Percentiles rank a stretch among this genome's conserved stretches.
Conservation (phyloP, 1,139 yeast species). For the Nadsonia starkeyi-henricii region DNA sequence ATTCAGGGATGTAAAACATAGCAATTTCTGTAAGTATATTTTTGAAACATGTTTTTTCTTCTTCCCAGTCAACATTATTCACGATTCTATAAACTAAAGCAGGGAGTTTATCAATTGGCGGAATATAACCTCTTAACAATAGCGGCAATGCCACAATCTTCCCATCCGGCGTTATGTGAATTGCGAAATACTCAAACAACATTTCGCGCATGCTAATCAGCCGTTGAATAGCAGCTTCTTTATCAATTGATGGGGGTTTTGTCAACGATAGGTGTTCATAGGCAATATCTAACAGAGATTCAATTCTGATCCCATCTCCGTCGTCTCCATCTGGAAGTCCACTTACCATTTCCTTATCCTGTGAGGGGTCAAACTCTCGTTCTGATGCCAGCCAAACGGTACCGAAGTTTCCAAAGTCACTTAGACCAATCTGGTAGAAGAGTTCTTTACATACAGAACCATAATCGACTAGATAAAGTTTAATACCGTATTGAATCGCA, state of each 20-base stretch:
- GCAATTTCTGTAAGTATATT: conserved; percentile 60
- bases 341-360: conserved; percentile 10
- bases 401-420: conserved; percentile 79
- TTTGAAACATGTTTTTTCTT: conserved; percentile 53
- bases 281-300: conserved; percentile 43
- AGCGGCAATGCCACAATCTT: conserved; percentile 41
- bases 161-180: conserved; percentile 18
- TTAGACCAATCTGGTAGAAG: conserved; percentile 66
- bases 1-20: conserved; percentile 57
- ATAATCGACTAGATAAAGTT: conserved; percentile 67
- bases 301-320: conserved; percentile 65
- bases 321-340: conserved; percentile 11
- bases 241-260: conserved; percentile 8
- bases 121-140: conserved; percentile 46
- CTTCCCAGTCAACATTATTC: conserved; percentile 41
- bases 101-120: conserved; percentile 52
- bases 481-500: conserved; percentile 73
- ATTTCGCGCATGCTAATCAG: conserved; percentile 9
- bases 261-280: not conserved
- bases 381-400: conserved; percentile 30
- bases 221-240: conserved; percentile 6
- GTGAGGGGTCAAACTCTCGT: conserved; percentile 10
- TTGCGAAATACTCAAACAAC: not conserved
- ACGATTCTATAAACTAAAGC: conserved; percentile 52
- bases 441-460: conserved; percentile 50